Evolutionary conservation across 2,329 filamentous ascomycete genomes (phyloP).

Genomic region (Tolypocladium ovalisporum): DNA sequence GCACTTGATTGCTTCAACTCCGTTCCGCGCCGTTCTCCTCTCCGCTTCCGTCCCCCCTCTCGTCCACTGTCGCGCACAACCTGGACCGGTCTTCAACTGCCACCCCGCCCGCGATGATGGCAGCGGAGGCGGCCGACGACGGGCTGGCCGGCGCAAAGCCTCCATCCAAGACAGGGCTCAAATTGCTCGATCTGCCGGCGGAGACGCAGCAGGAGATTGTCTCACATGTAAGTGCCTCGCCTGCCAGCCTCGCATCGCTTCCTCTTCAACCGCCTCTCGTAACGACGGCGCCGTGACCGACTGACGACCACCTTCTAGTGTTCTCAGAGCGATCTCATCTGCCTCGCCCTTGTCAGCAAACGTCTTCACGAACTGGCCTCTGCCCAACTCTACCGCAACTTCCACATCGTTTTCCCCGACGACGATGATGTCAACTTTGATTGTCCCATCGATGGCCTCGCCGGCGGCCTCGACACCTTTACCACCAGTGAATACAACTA

Average conservation of each 20-base stretch:
- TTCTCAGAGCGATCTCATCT: conserved; percentile 40
- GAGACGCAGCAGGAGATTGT: conserved; percentile 40
- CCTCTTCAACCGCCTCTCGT: background rate
- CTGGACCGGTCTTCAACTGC: background rate
- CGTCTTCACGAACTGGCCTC: conserved; percentile 48
- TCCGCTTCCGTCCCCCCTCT: background rate
- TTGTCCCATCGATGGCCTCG: conserved; percentile 44
- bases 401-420: conserved; percentile 51
- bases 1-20: background rate
- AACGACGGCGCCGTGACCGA: background rate
- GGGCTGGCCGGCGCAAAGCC: conserved; percentile 10
- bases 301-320: conserved; percentile 25
- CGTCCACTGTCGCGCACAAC: background rate
- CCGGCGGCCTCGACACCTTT: conserved; percentile 49
- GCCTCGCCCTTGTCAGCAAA: conserved; percentile 45
- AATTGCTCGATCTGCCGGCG: conserved; percentile 31
- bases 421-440: conserved; percentile 42
- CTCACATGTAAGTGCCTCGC: conserved; percentile 27
- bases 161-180: conserved; percentile 10
- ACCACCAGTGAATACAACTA: conserved; percentile 55
- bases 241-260: background rate
- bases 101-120: conserved; percentile 18
- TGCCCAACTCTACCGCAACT: conserved; percentile 46
- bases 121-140: conserved; percentile 19
- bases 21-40: background rate